A percentile compares a stretch with the other conserved stretches of the same genome.
These are phyloP conservation scores for Russula brevipes DNA, from an alignment of 768 basidiomycete species.

Conservation along the genomic window DNA sequence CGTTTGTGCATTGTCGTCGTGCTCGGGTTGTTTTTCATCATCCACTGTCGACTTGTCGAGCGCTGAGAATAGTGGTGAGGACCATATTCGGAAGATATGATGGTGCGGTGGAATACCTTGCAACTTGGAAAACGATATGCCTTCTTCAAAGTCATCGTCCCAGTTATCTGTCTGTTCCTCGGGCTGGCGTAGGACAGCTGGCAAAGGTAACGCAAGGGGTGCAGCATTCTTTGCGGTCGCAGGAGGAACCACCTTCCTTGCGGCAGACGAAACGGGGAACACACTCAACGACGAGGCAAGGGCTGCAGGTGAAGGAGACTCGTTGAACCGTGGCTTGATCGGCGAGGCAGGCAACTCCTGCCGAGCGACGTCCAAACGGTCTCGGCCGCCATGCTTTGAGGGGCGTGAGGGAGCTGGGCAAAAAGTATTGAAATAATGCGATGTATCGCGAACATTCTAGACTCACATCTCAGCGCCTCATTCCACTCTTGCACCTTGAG, in stretches of 20 bases:
- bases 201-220: conserved; percentile 44
- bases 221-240: conserved; percentile 24
- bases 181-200: conserved; percentile 62
- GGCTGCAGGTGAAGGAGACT: conserved; percentile 12
- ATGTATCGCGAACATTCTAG: conserved; percentile 11
- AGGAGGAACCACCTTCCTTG: conserved; percentile 21
- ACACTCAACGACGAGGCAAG: conserved; percentile 20
- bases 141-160: conserved; percentile 98
- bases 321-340: conserved; percentile 15
- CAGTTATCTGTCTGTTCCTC: conserved; percentile 93
- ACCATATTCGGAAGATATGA: neutral
- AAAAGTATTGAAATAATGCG: neutral
- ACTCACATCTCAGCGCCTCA: conserved; percentile 84
- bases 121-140: conserved; percentile 80
- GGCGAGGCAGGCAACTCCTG: conserved; percentile 40
- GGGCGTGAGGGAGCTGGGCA: conserved; percentile 62
- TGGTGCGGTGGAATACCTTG: conserved; percentile 43
- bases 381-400: conserved; percentile 46
- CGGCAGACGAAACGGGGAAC: conserved; percentile 13
- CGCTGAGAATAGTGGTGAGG: conserved; percentile 50
- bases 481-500: conserved; percentile 98
- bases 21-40: conserved; percentile 35
- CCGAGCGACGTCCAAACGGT: conserved; percentile 42
- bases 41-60: conserved; percentile 50
- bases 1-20: conserved; percentile 45